These are phyloP conservation scores for Hippophae tibetana DNA, from an alignment of 306 rosid genomes.

Conservation along the genomic window DNA sequence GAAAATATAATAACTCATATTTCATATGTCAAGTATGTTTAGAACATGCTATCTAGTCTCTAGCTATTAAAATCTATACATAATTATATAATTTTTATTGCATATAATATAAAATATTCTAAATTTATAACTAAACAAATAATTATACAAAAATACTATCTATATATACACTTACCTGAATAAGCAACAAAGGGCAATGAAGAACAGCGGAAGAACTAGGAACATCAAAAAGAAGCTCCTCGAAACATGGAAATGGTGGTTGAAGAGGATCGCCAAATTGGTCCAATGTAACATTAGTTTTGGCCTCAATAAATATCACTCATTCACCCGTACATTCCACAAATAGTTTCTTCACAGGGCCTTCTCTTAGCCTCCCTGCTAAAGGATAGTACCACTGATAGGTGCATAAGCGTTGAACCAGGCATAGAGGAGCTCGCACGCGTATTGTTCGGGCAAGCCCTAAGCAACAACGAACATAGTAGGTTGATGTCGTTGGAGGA, in stretches of 20 bases:
- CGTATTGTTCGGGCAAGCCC: too few relatives aligned
- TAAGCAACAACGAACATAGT: too few relatives aligned
- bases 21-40: too few relatives aligned
- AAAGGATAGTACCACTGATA: conserved; percentile 4
- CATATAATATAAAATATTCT: too few relatives aligned
- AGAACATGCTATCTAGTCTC: too few relatives aligned
- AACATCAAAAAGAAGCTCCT: conserved; percentile 27
- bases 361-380: conserved; percentile 3
- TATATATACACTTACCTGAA: conserved; percentile 21
- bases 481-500: too few relatives aligned
- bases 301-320: conserved; percentile 32
- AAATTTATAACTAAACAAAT: too few relatives aligned
- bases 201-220: conserved; percentile 19
- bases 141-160: background rate
- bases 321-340: conserved; percentile 43
- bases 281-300: conserved; percentile 26
- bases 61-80: too few relatives aligned
- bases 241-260: conserved; percentile 26
- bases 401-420: too few relatives aligned
- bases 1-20: too few relatives aligned
- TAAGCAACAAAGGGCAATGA: conserved; percentile 22
- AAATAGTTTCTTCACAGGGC: background rate
- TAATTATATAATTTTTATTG: too few relatives aligned
- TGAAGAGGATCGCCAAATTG: conserved; percentile 20
- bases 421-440: too few relatives aligned